Base-by-base conservation (phyloP, 495 filamentous ascomycete genomes). In the Penicillium bovifimosum region DNA sequence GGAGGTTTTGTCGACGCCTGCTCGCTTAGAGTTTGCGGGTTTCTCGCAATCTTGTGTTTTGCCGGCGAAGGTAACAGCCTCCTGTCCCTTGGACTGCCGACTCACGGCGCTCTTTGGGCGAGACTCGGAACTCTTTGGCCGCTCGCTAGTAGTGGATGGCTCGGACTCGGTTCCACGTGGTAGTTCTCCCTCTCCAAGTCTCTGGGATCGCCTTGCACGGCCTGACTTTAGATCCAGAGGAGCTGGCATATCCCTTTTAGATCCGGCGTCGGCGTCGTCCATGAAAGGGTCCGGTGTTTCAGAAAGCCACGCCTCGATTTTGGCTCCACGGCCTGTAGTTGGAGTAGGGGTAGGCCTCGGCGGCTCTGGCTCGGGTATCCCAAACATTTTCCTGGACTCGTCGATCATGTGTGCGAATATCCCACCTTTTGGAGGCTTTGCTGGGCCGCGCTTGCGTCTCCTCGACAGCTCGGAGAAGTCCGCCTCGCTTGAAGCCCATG, bases 301-400 rank as follows among this genome's bases (percentile, higher is more conserved):
- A 43, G 84, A 84, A 29, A 91, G 69, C 87, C 87, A 91, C 2
- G 83, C 83, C 68, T 90, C 86, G 40, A 91, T 88, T 71, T 87
- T 57, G 63, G 78, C 59, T 57, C 77, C 64, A 31, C 67, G 52
- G 54, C 70, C 56, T 41, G 47, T 54, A 11, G 58, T 40, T 16
- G 73, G 50, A 52, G 64, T 53, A 67, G 77, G 52, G 62, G 63
- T 50, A 67, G 77, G 53, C 67, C 70, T 57, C 56, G 77, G 55
- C 66, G 66, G 48, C 74, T 84, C 62, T 69, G 76, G 62, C 74
- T 73, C 61, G 70, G 77, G 65, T 74, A 68, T 69, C 36, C 67
- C 61, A 80, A 67, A 86, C 77, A 75, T 66, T 52, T 78, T 79
- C 49, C 63, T 79, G 40, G 71, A 80, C 65, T 68, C 78, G 45